Evolutionary conservation across 1,139 yeast genomes (phyloP).

Genomic region (Suhomyces bribrorum): DNA sequence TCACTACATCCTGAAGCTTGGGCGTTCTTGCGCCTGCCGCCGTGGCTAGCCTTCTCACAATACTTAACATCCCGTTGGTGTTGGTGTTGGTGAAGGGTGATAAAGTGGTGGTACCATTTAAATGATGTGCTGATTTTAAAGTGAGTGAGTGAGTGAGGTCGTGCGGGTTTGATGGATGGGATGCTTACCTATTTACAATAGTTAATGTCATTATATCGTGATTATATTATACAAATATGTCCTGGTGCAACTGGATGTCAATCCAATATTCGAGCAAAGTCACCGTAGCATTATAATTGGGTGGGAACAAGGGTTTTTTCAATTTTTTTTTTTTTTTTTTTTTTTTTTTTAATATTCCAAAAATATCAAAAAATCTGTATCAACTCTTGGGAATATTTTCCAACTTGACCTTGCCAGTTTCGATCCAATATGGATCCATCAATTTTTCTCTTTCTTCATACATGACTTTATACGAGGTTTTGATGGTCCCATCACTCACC

Average conservation of each 20-base stretch:
- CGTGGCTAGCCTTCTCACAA: slow-evolving; percentile 11
- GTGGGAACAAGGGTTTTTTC: no score
- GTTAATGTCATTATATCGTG: background rate
- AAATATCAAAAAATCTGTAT: no score
- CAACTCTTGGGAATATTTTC: slow-evolving; percentile 56
- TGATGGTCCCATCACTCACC: slow-evolving; percentile 96
- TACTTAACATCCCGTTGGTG: slow-evolving; percentile 7
- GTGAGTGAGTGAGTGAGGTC: background rate
- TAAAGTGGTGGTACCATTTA: slow-evolving; percentile 3
- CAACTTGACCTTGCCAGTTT: slow-evolving; percentile 65
- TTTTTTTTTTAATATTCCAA: background rate
- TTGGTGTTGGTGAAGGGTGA: background rate
- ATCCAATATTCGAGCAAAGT: no score
- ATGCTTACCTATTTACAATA: background rate
- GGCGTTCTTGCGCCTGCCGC: slow-evolving; percentile 8
- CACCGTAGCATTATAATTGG: no score
- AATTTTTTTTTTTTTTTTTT: no score
- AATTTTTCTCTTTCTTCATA: slow-evolving; percentile 73
- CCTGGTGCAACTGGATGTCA: no score
- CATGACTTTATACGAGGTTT: slow-evolving; percentile 84
- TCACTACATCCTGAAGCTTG: slow-evolving; percentile 64
- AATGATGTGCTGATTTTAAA: no score
- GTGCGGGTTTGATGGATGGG: no score
- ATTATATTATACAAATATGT: background rate
- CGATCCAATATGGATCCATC: slow-evolving; percentile 79